Evolutionary conservation across 176 grass and related monocot genomes (phyloP).

Genomic region (Oryza longistaminata): DNA sequence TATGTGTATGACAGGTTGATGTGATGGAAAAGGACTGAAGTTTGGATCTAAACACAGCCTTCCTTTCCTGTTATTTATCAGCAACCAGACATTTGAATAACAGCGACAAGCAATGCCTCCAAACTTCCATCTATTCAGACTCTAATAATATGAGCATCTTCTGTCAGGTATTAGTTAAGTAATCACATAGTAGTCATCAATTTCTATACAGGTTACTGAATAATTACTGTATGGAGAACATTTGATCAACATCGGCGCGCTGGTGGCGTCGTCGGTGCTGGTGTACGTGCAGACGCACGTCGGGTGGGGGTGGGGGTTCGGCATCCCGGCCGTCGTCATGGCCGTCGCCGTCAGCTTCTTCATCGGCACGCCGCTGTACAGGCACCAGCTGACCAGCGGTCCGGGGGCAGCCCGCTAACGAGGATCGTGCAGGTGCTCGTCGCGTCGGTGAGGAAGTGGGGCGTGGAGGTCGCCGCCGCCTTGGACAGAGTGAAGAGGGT

Average conservation of each 20-base stretch:
- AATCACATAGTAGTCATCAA: conserved; percentile 9
- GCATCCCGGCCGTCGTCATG: conserved; percentile 83
- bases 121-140: not conserved
- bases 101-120: not conserved
- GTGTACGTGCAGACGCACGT: conserved; percentile 84
- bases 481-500: no score
- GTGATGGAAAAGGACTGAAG: no score
- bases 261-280: conserved; percentile 73
- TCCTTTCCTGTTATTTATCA: conserved; percentile 26
- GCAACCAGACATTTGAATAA: conserved; percentile 12
- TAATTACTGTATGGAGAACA: no score
- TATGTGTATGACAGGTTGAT: no score
- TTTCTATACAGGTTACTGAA: no score
- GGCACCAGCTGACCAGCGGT: conserved; percentile 69
- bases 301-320: no score
- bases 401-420: conserved; percentile 77
- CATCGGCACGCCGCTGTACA: conserved; percentile 69
- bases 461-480: conserved; percentile 44
- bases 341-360: conserved; percentile 73
- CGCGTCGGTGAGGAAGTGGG: conserved; percentile 46
- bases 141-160: not conserved
- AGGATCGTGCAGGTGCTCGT: conserved; percentile 79
- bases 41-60: no score
- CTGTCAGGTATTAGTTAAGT: not conserved
- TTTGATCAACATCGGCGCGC: conserved; percentile 86